These are phyloP conservation scores for Datisca glomerata DNA, from an alignment of 306 rosid species.

Conservation along the genomic window DNA sequence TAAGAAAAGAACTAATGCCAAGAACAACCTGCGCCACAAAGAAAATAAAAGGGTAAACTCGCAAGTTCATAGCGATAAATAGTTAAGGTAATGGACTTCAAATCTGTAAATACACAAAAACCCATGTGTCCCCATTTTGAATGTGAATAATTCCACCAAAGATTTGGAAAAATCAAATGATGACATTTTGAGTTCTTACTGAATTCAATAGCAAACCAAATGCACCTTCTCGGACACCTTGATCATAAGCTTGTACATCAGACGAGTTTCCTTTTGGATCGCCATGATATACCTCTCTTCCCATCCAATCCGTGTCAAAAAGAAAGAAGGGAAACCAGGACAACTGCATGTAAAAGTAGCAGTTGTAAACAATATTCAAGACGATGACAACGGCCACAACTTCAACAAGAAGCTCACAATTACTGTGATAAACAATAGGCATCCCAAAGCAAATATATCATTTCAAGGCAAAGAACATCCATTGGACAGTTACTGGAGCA, in stretches of 20 bases:
- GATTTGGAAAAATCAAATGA: slow-evolving; percentile 9
- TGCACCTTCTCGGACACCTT: slow-evolving; percentile 99
- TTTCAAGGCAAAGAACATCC: too few relatives aligned
- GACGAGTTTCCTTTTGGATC: slow-evolving; percentile 67
- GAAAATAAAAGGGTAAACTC: slow-evolving; percentile 12
- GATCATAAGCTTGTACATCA: slow-evolving; percentile 50
- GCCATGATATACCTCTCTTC: slow-evolving; percentile 97
- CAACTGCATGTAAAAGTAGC: slow-evolving; percentile 36
- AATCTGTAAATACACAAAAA: neutral
- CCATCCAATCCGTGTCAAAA: slow-evolving; percentile 99
- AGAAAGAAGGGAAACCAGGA: slow-evolving; percentile 99
- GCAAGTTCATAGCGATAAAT: slow-evolving; percentile 1
- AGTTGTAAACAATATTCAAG: slow-evolving; percentile 11
- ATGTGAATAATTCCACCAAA: neutral
- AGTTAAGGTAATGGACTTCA: neutral
- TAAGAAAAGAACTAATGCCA: slow-evolving; percentile 82
- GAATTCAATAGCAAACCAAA: slow-evolving; percentile 99
- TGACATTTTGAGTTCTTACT: slow-evolving; percentile 71
- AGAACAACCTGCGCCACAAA: slow-evolving; percentile 63
- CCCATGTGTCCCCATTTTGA: neutral
- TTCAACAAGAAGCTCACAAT: too few relatives aligned
- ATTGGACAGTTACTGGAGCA: slow-evolving; percentile 10
- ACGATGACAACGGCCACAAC: too few relatives aligned
- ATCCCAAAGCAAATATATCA: too few relatives aligned
- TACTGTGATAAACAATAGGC: too few relatives aligned